Percentiles rank a stretch among this genome's conserved stretches.
Conservation (phyloP, 768 basidiomycete genomes). For the Suillus plorans region DNA sequence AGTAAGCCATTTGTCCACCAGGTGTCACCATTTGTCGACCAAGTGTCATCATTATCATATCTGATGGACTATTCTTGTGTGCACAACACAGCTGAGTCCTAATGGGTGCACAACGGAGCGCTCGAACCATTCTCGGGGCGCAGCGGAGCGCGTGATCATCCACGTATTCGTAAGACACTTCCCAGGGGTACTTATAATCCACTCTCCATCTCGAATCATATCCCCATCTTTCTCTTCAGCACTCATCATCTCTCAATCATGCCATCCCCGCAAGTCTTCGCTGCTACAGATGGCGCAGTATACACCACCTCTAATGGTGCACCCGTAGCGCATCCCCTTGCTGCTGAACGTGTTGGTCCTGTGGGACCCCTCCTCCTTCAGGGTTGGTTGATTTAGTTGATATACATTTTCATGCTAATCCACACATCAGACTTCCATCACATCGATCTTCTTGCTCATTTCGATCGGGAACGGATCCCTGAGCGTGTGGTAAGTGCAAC, state of each 20-base stretch:
- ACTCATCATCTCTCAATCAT: constrained; percentile 36
- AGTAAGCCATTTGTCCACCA: neutral
- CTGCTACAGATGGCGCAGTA: constrained; percentile 51
- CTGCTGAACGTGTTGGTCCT: constrained; percentile 70
- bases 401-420: constrained; percentile 16
- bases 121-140: neutral
- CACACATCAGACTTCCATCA: constrained; percentile 73
- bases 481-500: constrained; percentile 74
- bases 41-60: neutral
- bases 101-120: neutral
- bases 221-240: neutral
- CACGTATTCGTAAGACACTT: constrained; percentile 15
- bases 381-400: constrained; percentile 43
- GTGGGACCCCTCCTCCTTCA: constrained; percentile 87
- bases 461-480: constrained; percentile 93
- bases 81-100: neutral
- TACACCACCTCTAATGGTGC: constrained; percentile 90
- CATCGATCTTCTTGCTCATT: constrained; percentile 88
- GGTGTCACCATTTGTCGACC: neutral
- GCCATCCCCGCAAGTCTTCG: constrained; percentile 63
- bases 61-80: constrained; percentile 5
- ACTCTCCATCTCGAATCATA: constrained; percentile 12
- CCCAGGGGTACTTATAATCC: constrained; percentile 29
- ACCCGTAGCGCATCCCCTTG: constrained; percentile 74
- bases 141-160: constrained; percentile 8